Conservation (phyloP, 225 moss, liverwort and hornwort genomes). For the Ulota crispa region DNA sequence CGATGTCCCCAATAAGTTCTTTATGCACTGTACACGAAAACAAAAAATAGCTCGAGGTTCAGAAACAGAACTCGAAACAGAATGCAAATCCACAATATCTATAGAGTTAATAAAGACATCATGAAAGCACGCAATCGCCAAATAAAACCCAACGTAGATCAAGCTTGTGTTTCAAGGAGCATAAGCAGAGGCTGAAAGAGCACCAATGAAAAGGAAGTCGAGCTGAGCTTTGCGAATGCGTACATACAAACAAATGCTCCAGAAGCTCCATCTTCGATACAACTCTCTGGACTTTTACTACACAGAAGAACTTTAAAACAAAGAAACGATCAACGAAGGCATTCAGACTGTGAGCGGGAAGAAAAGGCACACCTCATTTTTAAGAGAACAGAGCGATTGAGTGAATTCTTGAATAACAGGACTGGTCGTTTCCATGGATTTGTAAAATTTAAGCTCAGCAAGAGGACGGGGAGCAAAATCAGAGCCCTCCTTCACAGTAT, state of each 20-base stretch:
- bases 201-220: constrained; percentile 2
- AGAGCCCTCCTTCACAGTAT: constrained; percentile 69
- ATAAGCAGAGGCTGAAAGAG: background rate
- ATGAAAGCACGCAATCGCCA: constrained; percentile 2
- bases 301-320: background rate
- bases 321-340: background rate
- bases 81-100: background rate
- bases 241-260: constrained; percentile 12
- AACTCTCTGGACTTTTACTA: background rate
- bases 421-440: constrained; percentile 22
- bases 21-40: constrained; percentile 36
- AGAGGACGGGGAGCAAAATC: constrained; percentile 74
- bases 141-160: constrained; percentile 1
- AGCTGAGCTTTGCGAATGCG: constrained; percentile 2
- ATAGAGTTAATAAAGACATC: background rate
- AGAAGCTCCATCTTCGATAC: constrained; percentile 4
- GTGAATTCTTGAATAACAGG: constrained; percentile 20
- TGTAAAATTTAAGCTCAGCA: constrained; percentile 40
- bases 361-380: constrained; percentile 55
- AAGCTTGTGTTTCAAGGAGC: background rate
- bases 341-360: background rate
- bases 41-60: constrained; percentile 4
- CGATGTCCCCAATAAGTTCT: constrained; percentile 38
- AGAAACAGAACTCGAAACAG: constrained; percentile 10
- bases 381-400: constrained; percentile 42